Conservation (phyloP, 176 grass and related monocot species). For the Panicum miliaceum region DNA sequence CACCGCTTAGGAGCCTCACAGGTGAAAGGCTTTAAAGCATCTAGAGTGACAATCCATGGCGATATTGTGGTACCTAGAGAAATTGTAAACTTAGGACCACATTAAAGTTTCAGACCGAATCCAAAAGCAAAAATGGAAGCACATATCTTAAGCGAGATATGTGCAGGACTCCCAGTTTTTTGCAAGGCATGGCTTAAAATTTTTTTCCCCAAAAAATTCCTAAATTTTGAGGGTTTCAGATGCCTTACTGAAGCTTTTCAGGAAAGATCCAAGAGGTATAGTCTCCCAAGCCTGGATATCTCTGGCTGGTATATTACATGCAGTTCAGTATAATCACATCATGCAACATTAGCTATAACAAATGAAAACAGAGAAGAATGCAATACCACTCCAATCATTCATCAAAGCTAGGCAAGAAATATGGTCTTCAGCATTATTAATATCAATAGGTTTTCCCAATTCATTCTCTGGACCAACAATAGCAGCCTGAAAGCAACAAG, state of each 20-base stretch:
- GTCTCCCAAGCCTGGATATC: conserved; percentile 98
- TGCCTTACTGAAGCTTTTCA: too few species aligned
- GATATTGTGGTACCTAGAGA: too few species aligned
- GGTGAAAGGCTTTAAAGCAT: conserved; percentile 90
- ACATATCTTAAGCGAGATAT: background rate
- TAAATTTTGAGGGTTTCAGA: too few species aligned
- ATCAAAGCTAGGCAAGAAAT: conserved; percentile 1
- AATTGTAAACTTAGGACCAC: background rate
- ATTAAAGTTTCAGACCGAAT: too few species aligned
- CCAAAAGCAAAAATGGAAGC: too few species aligned
- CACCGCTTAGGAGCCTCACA: conserved; percentile 90
- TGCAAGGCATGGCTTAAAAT: background rate
- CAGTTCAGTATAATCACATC: conserved; percentile 25
- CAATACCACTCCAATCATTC: conserved; percentile 99
- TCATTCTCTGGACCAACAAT: too few species aligned
- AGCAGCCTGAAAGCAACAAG: too few species aligned
- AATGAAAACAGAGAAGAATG: conserved; percentile 24
- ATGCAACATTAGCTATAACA: background rate
- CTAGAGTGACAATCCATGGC: conserved; percentile 49
- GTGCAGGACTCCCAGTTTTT: background rate
- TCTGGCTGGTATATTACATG: conserved; percentile 66
- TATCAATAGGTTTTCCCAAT: too few species aligned
- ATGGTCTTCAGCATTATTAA: too few species aligned
- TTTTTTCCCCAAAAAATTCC: background rate
- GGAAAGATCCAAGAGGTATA: conserved; percentile 96